Conservation (phyloP, 208 protist species). For the Wallacemonas sp. region DNA sequence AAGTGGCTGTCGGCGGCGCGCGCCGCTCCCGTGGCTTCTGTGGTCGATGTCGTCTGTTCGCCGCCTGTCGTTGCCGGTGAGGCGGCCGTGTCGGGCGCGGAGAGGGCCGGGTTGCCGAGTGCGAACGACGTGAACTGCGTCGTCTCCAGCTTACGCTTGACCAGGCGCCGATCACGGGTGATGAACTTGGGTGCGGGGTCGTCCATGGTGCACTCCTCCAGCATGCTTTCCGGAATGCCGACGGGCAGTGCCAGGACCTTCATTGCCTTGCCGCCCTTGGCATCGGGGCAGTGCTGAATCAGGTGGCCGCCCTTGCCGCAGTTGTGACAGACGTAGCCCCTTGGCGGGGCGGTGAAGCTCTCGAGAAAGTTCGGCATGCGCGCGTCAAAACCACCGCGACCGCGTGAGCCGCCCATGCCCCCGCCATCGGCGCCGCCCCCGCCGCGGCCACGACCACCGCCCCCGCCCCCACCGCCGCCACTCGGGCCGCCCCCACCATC, state of each 20-base stretch:
- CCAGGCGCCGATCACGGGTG: slow-evolving; percentile 73
- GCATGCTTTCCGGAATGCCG: slow-evolving; percentile 87
- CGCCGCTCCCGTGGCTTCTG: neutral
- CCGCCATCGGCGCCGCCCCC: slow-evolving; percentile 19
- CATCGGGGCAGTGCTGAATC: slow-evolving; percentile 82
- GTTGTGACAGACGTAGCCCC: slow-evolving; percentile 88
- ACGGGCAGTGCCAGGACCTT: slow-evolving; percentile 76
- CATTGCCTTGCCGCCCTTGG: slow-evolving; percentile 49
- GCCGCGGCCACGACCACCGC: slow-evolving; percentile 17
- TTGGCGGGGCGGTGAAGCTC: slow-evolving; percentile 67
- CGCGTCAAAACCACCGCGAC: slow-evolving; percentile 11
- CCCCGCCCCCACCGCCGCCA: slow-evolving; percentile 6
- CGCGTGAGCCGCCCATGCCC: slow-evolving; percentile 14
- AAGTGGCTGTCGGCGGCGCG: neutral
- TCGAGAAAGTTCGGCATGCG: slow-evolving; percentile 39
- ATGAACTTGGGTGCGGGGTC: slow-evolving; percentile 90
- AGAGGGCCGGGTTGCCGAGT: neutral
- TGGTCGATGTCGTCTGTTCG: neutral
- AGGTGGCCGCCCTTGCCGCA: slow-evolving; percentile 85
- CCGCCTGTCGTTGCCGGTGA: too few relatives aligned
- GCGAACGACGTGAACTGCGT: slow-evolving; percentile 56
- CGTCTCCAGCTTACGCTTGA: slow-evolving; percentile 75
- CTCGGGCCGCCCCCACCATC: slow-evolving; percentile 20
- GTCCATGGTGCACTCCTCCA: slow-evolving; percentile 87
- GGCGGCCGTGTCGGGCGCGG: neutral